These are phyloP conservation scores for Gracilaria caudata DNA, from an alignment of 23 red algal genomes.

Conservation along the genomic window DNA sequence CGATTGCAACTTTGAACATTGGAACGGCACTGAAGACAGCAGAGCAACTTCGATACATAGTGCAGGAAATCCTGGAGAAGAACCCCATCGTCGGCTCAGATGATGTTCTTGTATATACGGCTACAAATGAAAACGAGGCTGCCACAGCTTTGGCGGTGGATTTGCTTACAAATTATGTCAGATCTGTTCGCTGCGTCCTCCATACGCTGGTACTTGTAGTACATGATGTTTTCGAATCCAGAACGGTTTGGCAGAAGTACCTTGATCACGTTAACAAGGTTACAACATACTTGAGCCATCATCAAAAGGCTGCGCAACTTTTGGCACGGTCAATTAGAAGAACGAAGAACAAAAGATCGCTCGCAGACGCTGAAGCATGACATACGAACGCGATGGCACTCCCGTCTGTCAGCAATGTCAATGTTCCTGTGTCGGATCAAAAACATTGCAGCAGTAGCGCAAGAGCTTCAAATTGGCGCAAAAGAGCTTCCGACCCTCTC, in stretches of 20 bases:
- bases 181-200: not conserved
- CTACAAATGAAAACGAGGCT: not conserved
- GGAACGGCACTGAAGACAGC: not conserved
- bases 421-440: not conserved
- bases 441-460: not conserved
- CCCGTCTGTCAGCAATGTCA: not conserved
- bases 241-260: not conserved
- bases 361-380: not conserved
- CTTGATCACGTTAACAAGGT: not conserved
- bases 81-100: not conserved
- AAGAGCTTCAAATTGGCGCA: not conserved
- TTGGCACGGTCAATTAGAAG: not conserved
- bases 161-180: not conserved
- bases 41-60: not conserved
- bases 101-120: not conserved
- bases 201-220: not conserved
- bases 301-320: not conserved
- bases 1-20: not conserved
- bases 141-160: not conserved
- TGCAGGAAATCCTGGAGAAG: not conserved
- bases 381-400: not conserved
- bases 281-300: not conserved
- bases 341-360: not conserved
- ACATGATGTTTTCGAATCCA: not conserved
- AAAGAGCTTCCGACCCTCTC: not conserved